phyloP scores from a whole-genome alignment of 2,329 filamentous ascomycete species.

The Blumeria graminis region DNA sequence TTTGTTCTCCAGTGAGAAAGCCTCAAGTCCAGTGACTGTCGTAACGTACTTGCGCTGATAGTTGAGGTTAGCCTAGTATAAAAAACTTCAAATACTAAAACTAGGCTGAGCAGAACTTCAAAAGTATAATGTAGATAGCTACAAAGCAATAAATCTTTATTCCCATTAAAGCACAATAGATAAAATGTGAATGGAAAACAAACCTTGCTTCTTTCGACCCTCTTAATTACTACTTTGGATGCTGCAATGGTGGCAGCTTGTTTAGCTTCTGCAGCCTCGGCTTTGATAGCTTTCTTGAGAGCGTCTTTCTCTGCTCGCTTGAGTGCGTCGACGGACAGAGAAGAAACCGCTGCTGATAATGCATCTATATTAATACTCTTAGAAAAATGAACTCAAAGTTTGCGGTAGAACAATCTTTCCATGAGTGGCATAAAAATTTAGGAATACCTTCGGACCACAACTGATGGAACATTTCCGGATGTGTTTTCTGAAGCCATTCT shows the following conservation, averaged over 20 bases:
- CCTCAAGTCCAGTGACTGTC: constrained; percentile 70
- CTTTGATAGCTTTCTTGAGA: constrained; percentile 89
- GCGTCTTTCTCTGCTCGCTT: constrained; percentile 91
- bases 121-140: too few species aligned
- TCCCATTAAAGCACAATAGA: too few species aligned
- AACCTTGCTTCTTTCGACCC: constrained; percentile 79
- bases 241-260: constrained; percentile 56
- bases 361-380: constrained; percentile 33
- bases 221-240: constrained; percentile 74
- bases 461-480: constrained; percentile 47
- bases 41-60: constrained; percentile 67
- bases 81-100: neutral
- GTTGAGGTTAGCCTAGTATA: neutral
- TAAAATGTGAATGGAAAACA: neutral
- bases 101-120: too few species aligned
- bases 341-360: constrained; percentile 59
- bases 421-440: neutral
- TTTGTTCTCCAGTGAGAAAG: constrained; percentile 79
- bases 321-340: constrained; percentile 72
- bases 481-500: constrained; percentile 67
- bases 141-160: too few species aligned
- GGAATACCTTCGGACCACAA: constrained; percentile 66
- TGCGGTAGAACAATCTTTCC: neutral
- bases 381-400: neutral
- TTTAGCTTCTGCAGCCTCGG: constrained; percentile 63